Conservation (phyloP, 768 basidiomycete species). For the Boletales sp. region DNA sequence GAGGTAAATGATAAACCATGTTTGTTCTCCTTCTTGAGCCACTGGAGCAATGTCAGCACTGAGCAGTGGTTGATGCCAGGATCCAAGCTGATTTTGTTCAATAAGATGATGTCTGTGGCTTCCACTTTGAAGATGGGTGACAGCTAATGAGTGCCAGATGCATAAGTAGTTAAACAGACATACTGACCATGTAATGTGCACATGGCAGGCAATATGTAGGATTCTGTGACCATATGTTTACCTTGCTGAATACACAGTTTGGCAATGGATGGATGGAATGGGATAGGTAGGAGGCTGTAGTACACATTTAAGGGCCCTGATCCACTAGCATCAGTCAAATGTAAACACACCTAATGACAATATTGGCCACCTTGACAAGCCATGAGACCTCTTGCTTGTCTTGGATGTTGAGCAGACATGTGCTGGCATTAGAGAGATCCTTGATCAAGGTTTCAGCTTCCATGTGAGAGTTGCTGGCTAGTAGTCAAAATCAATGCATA, state of each 20-base stretch:
- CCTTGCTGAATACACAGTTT: conserved; percentile 62
- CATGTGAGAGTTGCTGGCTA: conserved; percentile 68
- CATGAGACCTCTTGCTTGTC: conserved; percentile 42
- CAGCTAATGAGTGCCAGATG: not conserved
- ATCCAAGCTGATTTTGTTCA: conserved; percentile 90
- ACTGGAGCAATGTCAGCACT: conserved; percentile 65
- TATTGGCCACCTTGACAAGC: conserved; percentile 63
- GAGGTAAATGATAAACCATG: conserved; percentile 72
- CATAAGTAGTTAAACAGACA: conserved; percentile 13
- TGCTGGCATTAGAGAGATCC: conserved; percentile 48
- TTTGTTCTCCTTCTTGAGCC: conserved; percentile 49
- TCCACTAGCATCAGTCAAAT: not conserved
- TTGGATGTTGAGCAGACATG: conserved; percentile 55
- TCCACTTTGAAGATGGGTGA: conserved; percentile 47
- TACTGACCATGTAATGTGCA: conserved; percentile 56
- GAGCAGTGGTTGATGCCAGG: conserved; percentile 90
- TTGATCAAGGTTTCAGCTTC: conserved; percentile 52
- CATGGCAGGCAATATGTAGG: conserved; percentile 85
- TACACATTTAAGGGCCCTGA: not conserved
- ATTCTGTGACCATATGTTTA: conserved; percentile 87
- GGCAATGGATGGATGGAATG: conserved; percentile 69
- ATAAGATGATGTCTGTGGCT: conserved; percentile 60
- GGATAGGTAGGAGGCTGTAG: conserved; percentile 74
- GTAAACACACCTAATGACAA: conserved; percentile 75
- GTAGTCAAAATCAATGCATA: not conserved